Conservation (phyloP, 768 basidiomycete genomes). For the Leccinum rimulosum region DNA sequence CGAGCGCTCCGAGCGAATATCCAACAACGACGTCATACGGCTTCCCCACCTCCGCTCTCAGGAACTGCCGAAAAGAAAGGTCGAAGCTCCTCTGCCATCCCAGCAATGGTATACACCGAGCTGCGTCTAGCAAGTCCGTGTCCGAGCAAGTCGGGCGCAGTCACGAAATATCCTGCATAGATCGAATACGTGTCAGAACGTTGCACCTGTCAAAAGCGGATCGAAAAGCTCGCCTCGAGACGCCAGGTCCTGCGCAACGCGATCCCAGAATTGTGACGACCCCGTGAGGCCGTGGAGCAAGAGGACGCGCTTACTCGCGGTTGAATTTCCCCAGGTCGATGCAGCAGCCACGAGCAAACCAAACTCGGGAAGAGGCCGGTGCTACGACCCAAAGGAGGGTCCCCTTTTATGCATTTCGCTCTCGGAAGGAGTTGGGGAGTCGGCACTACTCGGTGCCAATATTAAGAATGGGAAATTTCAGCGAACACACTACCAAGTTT, state of each 20-base stretch:
- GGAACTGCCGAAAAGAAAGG: constrained; percentile 6
- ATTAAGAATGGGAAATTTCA: not conserved
- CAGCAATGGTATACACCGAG: constrained; percentile 13
- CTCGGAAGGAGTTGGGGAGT: not conserved
- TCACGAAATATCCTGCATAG: constrained; percentile 23
- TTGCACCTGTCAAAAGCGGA: not conserved
- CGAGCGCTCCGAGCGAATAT: constrained; percentile 21
- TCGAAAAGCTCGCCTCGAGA: constrained; percentile 14
- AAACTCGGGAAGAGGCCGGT: not conserved
- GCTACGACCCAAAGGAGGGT: not conserved
- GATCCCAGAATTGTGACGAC: constrained; percentile 16
- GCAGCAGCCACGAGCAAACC: not conserved
- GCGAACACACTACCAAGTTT: not conserved
- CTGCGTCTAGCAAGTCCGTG: constrained; percentile 13
- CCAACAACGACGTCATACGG: constrained; percentile 17
- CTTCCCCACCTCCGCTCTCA: not conserved
- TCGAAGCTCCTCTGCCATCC: constrained; percentile 11
- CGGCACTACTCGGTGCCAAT: not conserved
- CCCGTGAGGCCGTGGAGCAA: constrained; percentile 21
- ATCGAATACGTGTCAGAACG: not conserved
- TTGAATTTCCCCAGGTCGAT: constrained; percentile 19
- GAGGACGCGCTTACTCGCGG: constrained; percentile 14
- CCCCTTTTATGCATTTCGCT: not conserved
- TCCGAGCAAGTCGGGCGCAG: constrained; percentile 24
- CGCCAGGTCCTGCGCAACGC: constrained; percentile 14